phyloP scores from a whole-genome alignment of 805 yeast genomes.

The Yarrowia yakushimensis region DNA sequence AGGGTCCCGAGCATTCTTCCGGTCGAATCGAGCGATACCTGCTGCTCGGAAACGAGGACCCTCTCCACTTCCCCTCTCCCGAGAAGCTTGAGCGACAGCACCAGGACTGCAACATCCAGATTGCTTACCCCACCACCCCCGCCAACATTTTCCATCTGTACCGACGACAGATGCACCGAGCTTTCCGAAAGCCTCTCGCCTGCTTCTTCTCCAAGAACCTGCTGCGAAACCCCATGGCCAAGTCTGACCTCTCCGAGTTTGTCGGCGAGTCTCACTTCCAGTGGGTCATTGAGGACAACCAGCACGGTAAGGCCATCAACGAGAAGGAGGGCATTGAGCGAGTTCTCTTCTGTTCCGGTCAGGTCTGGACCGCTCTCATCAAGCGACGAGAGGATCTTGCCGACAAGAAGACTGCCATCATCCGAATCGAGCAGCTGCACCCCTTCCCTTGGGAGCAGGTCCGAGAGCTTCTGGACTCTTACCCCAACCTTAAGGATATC shows the following conservation, averaged over 20 bases:
- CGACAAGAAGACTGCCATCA: conserved; percentile 79
- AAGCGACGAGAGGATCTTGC: conserved; percentile 78
- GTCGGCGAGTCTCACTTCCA: conserved; percentile 88
- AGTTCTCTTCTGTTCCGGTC: conserved; percentile 82
- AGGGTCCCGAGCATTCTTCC: conserved; percentile 99
- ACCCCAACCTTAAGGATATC: conserved; percentile 79
- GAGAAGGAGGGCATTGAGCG: conserved; percentile 83
- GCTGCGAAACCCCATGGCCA: conserved; percentile 96
- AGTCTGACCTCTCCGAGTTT: conserved; percentile 78
- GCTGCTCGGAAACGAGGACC: conserved; percentile 94
- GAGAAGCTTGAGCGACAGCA: conserved; percentile 94
- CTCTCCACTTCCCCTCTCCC: conserved; percentile 84
- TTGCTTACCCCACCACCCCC: conserved; percentile 97
- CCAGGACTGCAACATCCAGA: conserved; percentile 97
- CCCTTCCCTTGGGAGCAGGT: conserved; percentile 98
- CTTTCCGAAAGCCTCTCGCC: conserved; percentile 81
- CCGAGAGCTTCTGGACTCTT: conserved; percentile 74
- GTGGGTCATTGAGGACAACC: conserved; percentile 93
- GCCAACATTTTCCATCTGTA: conserved; percentile 92
- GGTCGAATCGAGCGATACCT: conserved; percentile 96
- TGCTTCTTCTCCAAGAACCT: conserved; percentile 88
- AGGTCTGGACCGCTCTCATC: conserved; percentile 87
- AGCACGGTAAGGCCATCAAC: conserved; percentile 72
- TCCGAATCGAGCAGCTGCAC: conserved; percentile 90
- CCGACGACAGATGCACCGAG: conserved; percentile 99